Percentiles rank a stretch among this genome's conserved stretches.
These are phyloP conservation scores for Lentinula guzmanii DNA, from an alignment of 768 basidiomycete genomes.

Conservation along the genomic window DNA sequence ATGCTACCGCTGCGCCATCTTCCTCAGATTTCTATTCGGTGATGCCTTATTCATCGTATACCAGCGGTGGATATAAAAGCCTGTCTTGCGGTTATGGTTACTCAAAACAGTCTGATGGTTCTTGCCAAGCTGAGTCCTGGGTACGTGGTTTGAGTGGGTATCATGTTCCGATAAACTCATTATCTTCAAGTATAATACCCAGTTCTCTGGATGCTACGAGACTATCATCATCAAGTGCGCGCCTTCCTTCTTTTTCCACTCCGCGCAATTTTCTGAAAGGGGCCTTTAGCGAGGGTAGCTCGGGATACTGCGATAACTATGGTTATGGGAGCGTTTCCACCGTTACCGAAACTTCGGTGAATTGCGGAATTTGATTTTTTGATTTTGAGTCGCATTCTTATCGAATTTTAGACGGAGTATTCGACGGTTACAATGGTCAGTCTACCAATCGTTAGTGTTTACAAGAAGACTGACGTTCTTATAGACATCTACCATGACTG, in stretches of 20 bases:
- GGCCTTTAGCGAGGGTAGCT: conserved; percentile 8
- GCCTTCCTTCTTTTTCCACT: neutral
- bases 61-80: conserved; percentile 57
- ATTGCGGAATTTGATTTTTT: neutral
- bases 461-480: neutral
- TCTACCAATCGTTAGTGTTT: conserved; percentile 1
- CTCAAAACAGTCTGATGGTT: conserved; percentile 46
- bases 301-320: conserved; percentile 14
- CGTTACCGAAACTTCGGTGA: conserved; percentile 21
- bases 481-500: conserved; percentile 30
- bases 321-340: conserved; percentile 20
- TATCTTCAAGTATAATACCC: conserved; percentile 27
- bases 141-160: conserved; percentile 28
- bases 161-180: neutral
- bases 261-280: neutral
- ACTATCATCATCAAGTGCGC: conserved; percentile 52
- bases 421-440: conserved; percentile 12
- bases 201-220: conserved; percentile 52
- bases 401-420: conserved; percentile 4
- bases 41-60: conserved; percentile 59
- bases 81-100: conserved; percentile 71
- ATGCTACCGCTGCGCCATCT: conserved; percentile 27
- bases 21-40: conserved; percentile 34
- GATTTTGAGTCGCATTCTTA: neutral
- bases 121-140: conserved; percentile 53